Evolutionary conservation across 108 stramenopile species (phyloP).

Genomic region (Cyclotella choctawhatcheeana): DNA sequence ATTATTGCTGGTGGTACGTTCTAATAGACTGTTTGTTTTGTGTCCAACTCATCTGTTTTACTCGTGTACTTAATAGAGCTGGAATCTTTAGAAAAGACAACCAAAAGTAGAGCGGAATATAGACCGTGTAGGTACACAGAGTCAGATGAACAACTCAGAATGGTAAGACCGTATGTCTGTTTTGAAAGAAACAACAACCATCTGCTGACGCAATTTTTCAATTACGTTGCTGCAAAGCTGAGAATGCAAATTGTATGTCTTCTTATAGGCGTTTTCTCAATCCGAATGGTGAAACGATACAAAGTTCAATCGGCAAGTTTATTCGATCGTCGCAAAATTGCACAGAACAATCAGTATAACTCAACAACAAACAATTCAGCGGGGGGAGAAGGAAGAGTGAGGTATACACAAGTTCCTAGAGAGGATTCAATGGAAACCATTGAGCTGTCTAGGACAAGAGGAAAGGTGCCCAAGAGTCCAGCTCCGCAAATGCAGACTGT

Average conservation of each 20-base stretch:
- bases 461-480: constrained; percentile 48
- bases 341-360: constrained; percentile 18
- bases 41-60: no score
- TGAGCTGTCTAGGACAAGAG: constrained; percentile 14
- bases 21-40: no score
- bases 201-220: no score
- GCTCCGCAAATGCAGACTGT: constrained; percentile 32
- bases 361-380: background rate
- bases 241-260: constrained; percentile 47
- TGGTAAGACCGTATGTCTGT: constrained; percentile 20
- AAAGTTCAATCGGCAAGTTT: constrained; percentile 43
- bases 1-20: no score
- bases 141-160: constrained; percentile 38
- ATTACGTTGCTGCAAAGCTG: constrained; percentile 4
- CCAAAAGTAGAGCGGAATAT: constrained; percentile 27
- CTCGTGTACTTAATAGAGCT: no score
- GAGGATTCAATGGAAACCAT: constrained; percentile 37
- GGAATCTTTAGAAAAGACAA: constrained; percentile 28
- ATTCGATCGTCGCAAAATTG: constrained; percentile 45
- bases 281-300: constrained; percentile 37
- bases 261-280: constrained; percentile 29
- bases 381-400: constrained; percentile 18
- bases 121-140: constrained; percentile 45
- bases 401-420: constrained; percentile 13
- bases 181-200: no score